These are phyloP conservation scores for Alternaria gansuensis DNA, from an alignment of 2,329 filamentous ascomycete genomes.

Conservation along the genomic window DNA sequence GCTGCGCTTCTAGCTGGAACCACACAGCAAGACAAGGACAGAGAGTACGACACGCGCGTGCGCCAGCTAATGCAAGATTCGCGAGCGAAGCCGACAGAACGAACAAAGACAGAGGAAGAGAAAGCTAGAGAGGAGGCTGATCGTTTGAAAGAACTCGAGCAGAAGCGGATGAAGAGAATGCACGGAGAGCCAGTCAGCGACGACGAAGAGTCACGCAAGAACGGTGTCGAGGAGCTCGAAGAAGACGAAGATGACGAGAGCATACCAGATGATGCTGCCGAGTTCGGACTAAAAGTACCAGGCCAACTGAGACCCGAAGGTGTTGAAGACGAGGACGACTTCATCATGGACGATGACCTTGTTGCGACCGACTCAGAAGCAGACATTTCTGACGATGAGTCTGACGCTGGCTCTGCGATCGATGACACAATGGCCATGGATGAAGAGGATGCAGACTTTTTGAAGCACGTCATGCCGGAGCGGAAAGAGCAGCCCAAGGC, in stretches of 20 bases:
- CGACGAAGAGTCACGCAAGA: constrained; percentile 67
- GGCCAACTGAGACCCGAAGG: constrained; percentile 55
- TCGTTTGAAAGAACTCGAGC: constrained; percentile 80
- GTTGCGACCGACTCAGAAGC: constrained; percentile 77
- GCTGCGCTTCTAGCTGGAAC: constrained; percentile 67
- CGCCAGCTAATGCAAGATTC: constrained; percentile 85
- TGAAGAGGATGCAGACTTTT: constrained; percentile 60
- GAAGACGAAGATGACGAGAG: constrained; percentile 45
- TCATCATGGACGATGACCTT: constrained; percentile 87
- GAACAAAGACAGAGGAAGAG: constrained; percentile 72
- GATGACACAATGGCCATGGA: constrained; percentile 54
- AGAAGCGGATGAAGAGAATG: constrained; percentile 85
- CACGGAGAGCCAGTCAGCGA: constrained; percentile 79
- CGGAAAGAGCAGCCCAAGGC: constrained; percentile 44
- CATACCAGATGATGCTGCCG: constrained; percentile 64
- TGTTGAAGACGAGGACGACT: constrained; percentile 92
- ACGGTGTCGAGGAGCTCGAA: constrained; percentile 26
- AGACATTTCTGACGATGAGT: constrained; percentile 48
- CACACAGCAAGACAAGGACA: constrained; percentile 75
- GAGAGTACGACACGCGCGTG: constrained; percentile 85
- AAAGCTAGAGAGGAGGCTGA: constrained; percentile 74
- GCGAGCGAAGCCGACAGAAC: constrained; percentile 82
- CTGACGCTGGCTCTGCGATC: constrained; percentile 44
- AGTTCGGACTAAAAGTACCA: constrained; percentile 68
- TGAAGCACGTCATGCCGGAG: constrained; percentile 55